Evolutionary conservation across 1,284 basidiomycete genomes (phyloP).

Genomic region (Macrocybe sp.): DNA sequence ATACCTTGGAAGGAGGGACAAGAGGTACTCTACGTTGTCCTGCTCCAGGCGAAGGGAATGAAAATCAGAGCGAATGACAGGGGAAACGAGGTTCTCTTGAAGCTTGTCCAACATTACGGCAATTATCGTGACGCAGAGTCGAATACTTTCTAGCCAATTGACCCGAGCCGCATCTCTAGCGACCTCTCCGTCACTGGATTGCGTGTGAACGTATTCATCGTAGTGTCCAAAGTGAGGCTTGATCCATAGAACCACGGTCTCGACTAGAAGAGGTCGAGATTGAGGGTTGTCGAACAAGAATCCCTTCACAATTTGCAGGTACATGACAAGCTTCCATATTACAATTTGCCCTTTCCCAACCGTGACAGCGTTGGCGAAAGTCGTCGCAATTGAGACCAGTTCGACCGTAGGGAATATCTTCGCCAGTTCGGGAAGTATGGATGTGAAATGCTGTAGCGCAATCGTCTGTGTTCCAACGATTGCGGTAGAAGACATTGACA

Average conservation of each 20-base stretch:
- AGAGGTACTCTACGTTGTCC: conserved; percentile 87
- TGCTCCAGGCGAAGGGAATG: conserved; percentile 74
- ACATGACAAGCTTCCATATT: conserved; percentile 92
- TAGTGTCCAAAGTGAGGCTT: conserved; percentile 93
- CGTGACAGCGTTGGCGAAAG: conserved; percentile 83
- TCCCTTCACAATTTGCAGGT: conserved; percentile 86
- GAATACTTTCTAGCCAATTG: conserved; percentile 85
- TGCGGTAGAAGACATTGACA: conserved; percentile 73
- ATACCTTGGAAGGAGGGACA: conserved; percentile 84
- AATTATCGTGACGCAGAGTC: conserved; percentile 79
- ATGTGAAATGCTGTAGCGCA: conserved; percentile 91
- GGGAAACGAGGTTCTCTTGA: conserved; percentile 75
- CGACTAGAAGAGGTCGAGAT: conserved; percentile 79
- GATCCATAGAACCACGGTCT: conserved; percentile 89
- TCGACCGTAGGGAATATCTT: conserved; percentile 79
- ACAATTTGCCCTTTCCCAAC: conserved; percentile 82
- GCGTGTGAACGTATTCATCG: conserved; percentile 70
- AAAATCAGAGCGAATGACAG: conserved; percentile 58
- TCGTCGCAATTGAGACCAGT: conserved; percentile 80
- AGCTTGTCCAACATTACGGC: conserved; percentile 92
- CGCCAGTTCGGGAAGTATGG: conserved; percentile 83
- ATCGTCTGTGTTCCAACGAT: conserved; percentile 96
- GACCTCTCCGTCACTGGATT: conserved; percentile 58
- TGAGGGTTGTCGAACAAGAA: conserved; percentile 83
- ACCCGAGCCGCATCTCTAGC: conserved; percentile 74